Evolutionary conservation across 1,139 yeast genomes (phyloP).

Genomic region (Pichia sp.): DNA sequence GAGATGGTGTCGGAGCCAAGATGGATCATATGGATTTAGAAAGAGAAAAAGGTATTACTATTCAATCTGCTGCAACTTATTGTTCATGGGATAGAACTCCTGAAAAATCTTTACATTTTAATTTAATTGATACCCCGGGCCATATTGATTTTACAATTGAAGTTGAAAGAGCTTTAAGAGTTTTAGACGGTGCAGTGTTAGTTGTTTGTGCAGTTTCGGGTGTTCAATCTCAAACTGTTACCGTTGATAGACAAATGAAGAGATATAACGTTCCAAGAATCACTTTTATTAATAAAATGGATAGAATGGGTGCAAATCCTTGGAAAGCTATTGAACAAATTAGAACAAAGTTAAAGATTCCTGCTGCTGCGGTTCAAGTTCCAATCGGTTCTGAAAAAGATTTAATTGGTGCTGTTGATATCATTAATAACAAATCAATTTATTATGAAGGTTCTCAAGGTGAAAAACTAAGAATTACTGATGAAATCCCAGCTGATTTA

Average conservation of each 20-base stretch:
- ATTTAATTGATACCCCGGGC: constrained; percentile 95
- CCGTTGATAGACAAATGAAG: constrained; percentile 98
- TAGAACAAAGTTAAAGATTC: constrained; percentile 75
- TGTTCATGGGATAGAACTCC: constrained; percentile 87
- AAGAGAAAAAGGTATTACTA: constrained; percentile 96
- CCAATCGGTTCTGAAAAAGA: constrained; percentile 92
- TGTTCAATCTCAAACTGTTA: constrained; percentile 96
- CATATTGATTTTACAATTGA: constrained; percentile 98
- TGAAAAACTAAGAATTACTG: constrained; percentile 54
- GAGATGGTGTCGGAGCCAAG: constrained; percentile 97
- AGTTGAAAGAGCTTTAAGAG: constrained; percentile 95
- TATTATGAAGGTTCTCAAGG: constrained; percentile 94
- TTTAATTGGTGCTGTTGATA: constrained; percentile 83
- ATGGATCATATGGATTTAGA: constrained; percentile 98
- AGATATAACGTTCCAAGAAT: constrained; percentile 95
- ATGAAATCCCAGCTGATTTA: constrained; percentile 69
- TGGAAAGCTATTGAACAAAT: constrained; percentile 92
- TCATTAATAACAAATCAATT: constrained; percentile 78
- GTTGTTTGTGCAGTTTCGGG: constrained; percentile 98
- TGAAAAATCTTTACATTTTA: constrained; percentile 65
- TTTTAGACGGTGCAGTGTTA: constrained; percentile 93
- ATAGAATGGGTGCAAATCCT: constrained; percentile 97
- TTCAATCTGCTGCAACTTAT: constrained; percentile 97
- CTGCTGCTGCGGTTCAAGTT: constrained; percentile 97
- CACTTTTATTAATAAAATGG: constrained; percentile 96